Base-by-base conservation (phyloP, 495 filamentous ascomycete species). In the Xylaria cubensis region DNA sequence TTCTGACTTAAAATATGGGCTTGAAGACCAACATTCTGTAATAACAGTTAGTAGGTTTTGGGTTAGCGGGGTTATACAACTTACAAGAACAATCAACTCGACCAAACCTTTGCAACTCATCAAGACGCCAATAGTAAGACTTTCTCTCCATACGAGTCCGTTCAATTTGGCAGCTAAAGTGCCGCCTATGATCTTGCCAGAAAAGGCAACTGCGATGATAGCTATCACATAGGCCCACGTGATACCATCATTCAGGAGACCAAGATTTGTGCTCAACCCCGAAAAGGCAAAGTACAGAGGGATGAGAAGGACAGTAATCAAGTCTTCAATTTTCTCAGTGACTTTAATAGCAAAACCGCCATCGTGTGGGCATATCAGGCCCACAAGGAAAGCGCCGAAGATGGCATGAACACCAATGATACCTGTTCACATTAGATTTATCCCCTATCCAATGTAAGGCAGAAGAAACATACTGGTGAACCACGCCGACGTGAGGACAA, bases 101-200 rank as follows among this genome's bases (percentile, higher is more conserved):
- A 98, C 93, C 63, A 99, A 85, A 68, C 96, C 96, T 79, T 99
- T 99, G 81, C 96, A 99, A 79, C 94, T 97, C 96, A 99, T 99
- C 80, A 99, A 79, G 50, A 92, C 90, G 32, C 96, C 96, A 73
- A 99, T 97, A 5, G 93, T 91, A 24, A 97, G 89, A 75, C 93
- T 95, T 80, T 99, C 96, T 73, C 96, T 88, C 96, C 96, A 99
- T 10, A 97, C 84, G 39, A 98, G 85, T 21, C 93, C 94, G 79
- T 89, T 93, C 1, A 87, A 75, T 42, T 89, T 87, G 5, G 96
- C 94, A 4, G 96, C 95, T 5, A 95, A 67, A 17, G 94, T 91
- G 13, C 94, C 97, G 66, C 95, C 96, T 44, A 90, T 81, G 59
- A 99, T 91, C 81, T 99, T 99, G 50, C 90, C 93, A 5, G 87